Base-by-base conservation (phyloP, 2,329 filamentous ascomycete genomes). In the Penicillium concentricum region DNA sequence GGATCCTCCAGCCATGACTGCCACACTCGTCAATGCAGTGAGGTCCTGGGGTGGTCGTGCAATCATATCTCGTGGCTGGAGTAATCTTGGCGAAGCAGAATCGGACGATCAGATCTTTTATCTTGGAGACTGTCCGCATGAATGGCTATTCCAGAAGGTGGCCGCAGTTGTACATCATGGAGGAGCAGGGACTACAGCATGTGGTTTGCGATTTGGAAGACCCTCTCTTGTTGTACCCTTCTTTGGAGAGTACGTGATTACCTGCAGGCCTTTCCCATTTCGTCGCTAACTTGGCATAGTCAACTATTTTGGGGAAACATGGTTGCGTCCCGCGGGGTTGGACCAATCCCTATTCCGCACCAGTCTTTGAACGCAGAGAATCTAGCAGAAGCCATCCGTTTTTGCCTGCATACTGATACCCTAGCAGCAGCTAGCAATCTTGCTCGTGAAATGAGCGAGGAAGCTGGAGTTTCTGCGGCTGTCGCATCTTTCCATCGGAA, bases 111-210 rank as follows among this genome's bases (percentile, higher is more conserved):
- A 74, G 37, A 70, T 83, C 15, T 80, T 79, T 57, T 79, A 78
- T 62, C 66, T 84, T 9, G 81, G 75, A 2, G 80, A 84, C 52
- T 79, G 77, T 37, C 82, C 82, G 1, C 81, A 84, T 53, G 79
- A 84, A 59, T 84, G 82, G 82, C 72, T 84, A 0, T 84, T 84
- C 62, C 76, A 81, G 59, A 73, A 77, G n/a, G 81, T 84, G 3
- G 75, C 79, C 0, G 77, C 75, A 35, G 82, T 84, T 0, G 76
- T 84, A 0, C 82, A 85, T 59, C 82, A 85, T 54, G 82, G 82
- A 37, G 82, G 82, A 26, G 82, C 82, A 18, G 82, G 82, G 1
- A 84, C 81, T 0, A 84, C 82, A 4, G 81, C 82, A 7, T 78
- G 76, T 30, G 81, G 82, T 0, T 74, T 84, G 8, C 68, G 74